Evolutionary conservation across 306 rosid species (phyloP).

Genomic region (Casuarina equisetifolia): DNA sequence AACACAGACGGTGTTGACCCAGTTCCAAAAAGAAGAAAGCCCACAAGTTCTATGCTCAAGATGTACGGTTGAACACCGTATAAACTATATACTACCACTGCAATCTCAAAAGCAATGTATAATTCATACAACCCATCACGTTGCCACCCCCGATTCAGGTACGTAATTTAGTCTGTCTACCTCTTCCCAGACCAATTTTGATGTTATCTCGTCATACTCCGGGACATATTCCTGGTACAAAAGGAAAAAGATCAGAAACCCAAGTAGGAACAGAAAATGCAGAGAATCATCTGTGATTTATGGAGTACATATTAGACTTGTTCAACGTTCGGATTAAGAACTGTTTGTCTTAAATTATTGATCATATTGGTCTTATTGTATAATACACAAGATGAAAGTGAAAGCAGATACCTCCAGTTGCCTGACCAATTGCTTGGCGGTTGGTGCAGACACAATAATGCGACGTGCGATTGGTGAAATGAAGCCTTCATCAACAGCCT

Average conservation of each 20-base stretch:
- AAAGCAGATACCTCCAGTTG: slow-evolving; percentile 68
- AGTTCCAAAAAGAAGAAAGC: slow-evolving; percentile 24
- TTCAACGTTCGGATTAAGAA: no score
- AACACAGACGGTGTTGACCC: neutral
- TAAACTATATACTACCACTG: slow-evolving; percentile 47
- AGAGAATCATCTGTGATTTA: no score
- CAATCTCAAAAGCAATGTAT: slow-evolving; percentile 39
- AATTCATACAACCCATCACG: slow-evolving; percentile 37
- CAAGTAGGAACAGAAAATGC: neutral
- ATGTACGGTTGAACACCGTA: slow-evolving; percentile 43
- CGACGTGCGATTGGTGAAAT: slow-evolving; percentile 95
- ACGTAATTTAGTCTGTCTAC: slow-evolving; percentile 58
- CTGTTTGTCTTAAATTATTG: neutral
- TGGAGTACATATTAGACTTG: no score
- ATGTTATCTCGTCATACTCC: slow-evolving; percentile 75
- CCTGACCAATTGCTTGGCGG: slow-evolving; percentile 78
- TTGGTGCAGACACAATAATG: slow-evolving; percentile 94
- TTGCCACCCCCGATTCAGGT: slow-evolving; percentile 76
- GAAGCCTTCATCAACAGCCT: slow-evolving; percentile 99
- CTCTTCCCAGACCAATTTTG: slow-evolving; percentile 97
- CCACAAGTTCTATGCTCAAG: slow-evolving; percentile 16
- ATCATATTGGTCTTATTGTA: neutral
- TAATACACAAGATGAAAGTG: neutral
- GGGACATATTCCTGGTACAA: slow-evolving; percentile 82
- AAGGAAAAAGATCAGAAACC: neutral